Base-by-base conservation (phyloP, 2,329 filamentous ascomycete genomes). In the Dendrostoma leiphaemia region DNA sequence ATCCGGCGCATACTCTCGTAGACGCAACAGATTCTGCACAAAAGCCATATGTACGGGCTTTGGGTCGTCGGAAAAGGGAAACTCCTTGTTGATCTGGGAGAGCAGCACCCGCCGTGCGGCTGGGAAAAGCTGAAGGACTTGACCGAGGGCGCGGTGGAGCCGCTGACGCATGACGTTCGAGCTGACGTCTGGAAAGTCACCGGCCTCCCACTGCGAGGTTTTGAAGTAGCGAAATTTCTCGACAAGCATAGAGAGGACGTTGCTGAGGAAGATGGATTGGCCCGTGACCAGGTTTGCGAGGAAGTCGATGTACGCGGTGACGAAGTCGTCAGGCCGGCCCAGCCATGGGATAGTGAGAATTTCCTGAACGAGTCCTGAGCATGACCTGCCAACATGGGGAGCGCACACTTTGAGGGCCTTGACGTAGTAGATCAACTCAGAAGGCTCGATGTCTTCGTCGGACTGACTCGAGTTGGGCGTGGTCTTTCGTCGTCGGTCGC, bases 21-120 rank as follows among this genome's bases (percentile, higher is more conserved):
- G 76, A 55, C 80, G 83, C 24, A 97, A 75, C 9, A 97, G 75
- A 66, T 97, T 96, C 63, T 88, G 81, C 54, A 96, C 87, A 65
- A 95, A 99, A n/a, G 86, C 84, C 62, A 93, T 83, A 67, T 96
- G 91, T n/a, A 83, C 79, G 60, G 85, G 86, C 59, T 88, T 87
- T 4, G 86, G 84, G 50, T 96, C 90, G 59, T 86, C 86, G 47
- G 88, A 80, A 56, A 85, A 89, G 1, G 91, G 91, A 57, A 95
- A 96, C 38, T 85, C 86, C 47, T 76, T 70, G 46, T 81, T 72
- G 35, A 96, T 70, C 46, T 91, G 75, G 31, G 83, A 80, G 34
- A 87, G 83, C 28, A 97, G 74, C 2, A 87, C 80, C 32, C 84
- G 78, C 58, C 85, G 86, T 4, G 89, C 88, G 29, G 91, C 88